phyloP scores from a whole-genome alignment of 169 alveolate species.

The Babesia gibsoni region DNA sequence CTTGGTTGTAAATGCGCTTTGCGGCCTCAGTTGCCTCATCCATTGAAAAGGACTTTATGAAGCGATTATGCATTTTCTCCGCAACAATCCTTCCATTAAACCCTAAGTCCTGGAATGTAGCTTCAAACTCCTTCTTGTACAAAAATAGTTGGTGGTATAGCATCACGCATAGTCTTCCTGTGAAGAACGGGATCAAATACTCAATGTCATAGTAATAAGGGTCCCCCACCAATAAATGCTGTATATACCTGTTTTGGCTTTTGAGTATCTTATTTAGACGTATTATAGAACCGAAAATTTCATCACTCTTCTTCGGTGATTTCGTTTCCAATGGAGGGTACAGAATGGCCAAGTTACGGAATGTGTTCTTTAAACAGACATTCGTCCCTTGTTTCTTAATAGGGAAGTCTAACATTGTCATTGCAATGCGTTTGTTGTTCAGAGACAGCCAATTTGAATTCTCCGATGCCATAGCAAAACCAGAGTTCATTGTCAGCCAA shows the following conservation, averaged over 20 bases:
- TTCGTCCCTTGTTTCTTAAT: too few species aligned
- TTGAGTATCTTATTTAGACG: conserved; percentile 14
- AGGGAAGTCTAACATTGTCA: conserved; percentile 1
- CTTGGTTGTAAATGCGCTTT: not conserved
- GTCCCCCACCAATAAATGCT: conserved; percentile 15
- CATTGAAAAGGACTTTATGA: not conserved
- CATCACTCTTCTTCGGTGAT: not conserved
- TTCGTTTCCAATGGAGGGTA: conserved; percentile 9
- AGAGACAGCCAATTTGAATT: conserved; percentile 20
- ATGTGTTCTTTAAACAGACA: not conserved
- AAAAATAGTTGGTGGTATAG: conserved; percentile 11
- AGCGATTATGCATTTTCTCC: not conserved
- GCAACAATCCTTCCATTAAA: not conserved
- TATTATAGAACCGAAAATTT: conserved; percentile 8
- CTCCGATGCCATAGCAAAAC: not conserved
- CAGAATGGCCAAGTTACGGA: conserved; percentile 12
- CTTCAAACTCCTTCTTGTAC: conserved; percentile 19
- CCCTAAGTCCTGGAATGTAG: not conserved
- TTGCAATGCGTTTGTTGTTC: not conserved
- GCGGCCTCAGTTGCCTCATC: conserved; percentile 14
- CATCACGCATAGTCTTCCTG: conserved; percentile 28
- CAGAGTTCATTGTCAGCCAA: conserved; percentile 13
- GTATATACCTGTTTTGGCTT: not conserved
- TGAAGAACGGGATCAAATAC: conserved; percentile 21
- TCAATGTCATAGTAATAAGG: conserved; percentile 20